Base-by-base conservation (phyloP, 345 rosid genomes). In the Brassica nigra region DNA sequence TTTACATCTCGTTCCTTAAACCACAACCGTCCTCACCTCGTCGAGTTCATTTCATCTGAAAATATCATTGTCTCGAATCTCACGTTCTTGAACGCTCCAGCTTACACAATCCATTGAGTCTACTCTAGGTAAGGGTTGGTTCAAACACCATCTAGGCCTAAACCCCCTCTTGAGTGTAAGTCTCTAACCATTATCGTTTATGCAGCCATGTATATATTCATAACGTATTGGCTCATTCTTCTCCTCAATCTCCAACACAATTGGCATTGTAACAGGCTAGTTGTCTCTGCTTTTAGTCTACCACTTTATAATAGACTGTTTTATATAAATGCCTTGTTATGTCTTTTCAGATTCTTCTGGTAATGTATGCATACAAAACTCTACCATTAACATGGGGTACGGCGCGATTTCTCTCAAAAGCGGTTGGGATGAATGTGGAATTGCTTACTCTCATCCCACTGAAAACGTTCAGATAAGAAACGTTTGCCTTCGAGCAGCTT, bases 341-440 rank as follows among this genome's bases (percentile, higher is more conserved):
- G 18, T 18, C 18, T 18, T 18, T 18, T 18, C 83, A 90, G 92
- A 90, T 83, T 90, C 94, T 23, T 86, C 90, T 71, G 75, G 83
- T 29, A 76, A 87, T 30, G 84, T 85, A 4, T 84, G 92, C 85
- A 90, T 87, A 49, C 88, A 87, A 81, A 82, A 90, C 72, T 83
- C 85, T 12, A 81, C 76, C 81, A 87, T 88, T 34, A 81, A 81
- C 6, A 81, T 84, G n/a, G 90, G 94, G 3, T 82, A 88, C 23
- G 94, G 87, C 68, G 85, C 85, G 0, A 85, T 90, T 2, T 86
- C 86, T 1, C 84, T 87, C 4, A 87, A 90, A 78, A 90, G 94
- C 16, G 94, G 94, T 37, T 88, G 94, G 94, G 94, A 90, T 29
- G 85, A 88, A 76, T 90, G 87, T 36, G 92, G 92, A 15, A 86